phyloP scores from a whole-genome alignment of 2,329 filamentous ascomycete genomes.

The Botrytis aclada region DNA sequence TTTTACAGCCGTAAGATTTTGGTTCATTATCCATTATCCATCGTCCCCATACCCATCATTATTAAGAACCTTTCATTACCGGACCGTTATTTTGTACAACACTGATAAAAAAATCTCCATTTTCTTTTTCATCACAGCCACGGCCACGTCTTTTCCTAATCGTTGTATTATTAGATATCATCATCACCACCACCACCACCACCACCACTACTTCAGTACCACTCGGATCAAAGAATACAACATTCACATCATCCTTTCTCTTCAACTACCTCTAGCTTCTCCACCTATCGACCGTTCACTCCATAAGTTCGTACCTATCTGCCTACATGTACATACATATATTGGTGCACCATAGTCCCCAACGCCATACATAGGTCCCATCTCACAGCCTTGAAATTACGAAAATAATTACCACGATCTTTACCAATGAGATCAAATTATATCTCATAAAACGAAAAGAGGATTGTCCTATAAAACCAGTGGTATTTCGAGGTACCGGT shows the following conservation, averaged over 20 bases:
- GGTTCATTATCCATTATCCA: background rate
- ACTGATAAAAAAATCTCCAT: background rate
- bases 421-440: background rate
- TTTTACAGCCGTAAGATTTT: background rate
- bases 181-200: background rate
- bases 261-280: background rate
- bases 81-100: background rate
- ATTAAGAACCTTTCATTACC: background rate
- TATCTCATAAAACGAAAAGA: constrained; percentile 6
- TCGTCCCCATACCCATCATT: background rate
- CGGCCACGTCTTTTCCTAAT: background rate
- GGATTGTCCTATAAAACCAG: background rate
- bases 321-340: constrained; percentile 3
- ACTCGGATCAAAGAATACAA: background rate
- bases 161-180: background rate
- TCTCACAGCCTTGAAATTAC: constrained; percentile 2
- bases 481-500: background rate
- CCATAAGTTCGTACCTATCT: background rate
- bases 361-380: constrained; percentile 1
- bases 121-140: background rate
- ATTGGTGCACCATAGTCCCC: constrained; percentile 3
- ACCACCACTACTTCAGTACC: background rate
- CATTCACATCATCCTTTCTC: background rate
- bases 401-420: background rate
- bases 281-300: background rate